Conservation (phyloP, 1,284 basidiomycete genomes). For the Tilletia walkeri region DNA sequence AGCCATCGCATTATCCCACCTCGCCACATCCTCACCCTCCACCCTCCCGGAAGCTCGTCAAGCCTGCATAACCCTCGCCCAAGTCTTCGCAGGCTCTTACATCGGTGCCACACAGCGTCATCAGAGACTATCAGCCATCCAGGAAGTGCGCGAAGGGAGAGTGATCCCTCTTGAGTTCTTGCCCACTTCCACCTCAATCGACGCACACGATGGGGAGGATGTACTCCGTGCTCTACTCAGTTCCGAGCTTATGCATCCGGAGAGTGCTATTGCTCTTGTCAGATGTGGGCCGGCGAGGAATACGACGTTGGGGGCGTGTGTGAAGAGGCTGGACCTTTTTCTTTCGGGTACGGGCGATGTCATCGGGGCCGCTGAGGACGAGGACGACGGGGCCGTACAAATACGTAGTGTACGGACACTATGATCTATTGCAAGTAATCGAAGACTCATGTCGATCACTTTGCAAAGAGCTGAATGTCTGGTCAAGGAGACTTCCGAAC, state of each 20-base stretch:
- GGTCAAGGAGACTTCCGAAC: too few relatives aligned
- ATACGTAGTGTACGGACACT: slow-evolving; percentile 12
- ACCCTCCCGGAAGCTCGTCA: too few relatives aligned
- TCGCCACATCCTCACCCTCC: background rate
- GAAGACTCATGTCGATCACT: background rate
- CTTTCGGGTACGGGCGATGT: slow-evolving; percentile 5
- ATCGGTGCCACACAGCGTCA: background rate
- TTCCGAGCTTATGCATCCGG: background rate
- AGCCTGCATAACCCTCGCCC: background rate
- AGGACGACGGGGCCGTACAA: slow-evolving; percentile 2
- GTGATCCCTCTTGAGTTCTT: background rate
- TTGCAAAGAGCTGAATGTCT: too few relatives aligned
- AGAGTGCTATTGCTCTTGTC: slow-evolving; percentile 1
- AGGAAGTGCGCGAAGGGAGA: background rate
- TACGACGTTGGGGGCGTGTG: background rate
- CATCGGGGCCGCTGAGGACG: background rate
- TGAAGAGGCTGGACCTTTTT: background rate
- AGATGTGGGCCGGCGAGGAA: slow-evolving; percentile 5
- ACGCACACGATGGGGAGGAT: background rate
- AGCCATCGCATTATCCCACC: slow-evolving; percentile 1
- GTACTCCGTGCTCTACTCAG: background rate
- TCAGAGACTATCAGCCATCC: background rate
- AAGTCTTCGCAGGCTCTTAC: background rate
- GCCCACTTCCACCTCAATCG: background rate
- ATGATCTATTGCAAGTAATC: background rate